These are phyloP conservation scores for Boletus sp. DNA, from an alignment of 768 basidiomycete species.

Conservation along the genomic window DNA sequence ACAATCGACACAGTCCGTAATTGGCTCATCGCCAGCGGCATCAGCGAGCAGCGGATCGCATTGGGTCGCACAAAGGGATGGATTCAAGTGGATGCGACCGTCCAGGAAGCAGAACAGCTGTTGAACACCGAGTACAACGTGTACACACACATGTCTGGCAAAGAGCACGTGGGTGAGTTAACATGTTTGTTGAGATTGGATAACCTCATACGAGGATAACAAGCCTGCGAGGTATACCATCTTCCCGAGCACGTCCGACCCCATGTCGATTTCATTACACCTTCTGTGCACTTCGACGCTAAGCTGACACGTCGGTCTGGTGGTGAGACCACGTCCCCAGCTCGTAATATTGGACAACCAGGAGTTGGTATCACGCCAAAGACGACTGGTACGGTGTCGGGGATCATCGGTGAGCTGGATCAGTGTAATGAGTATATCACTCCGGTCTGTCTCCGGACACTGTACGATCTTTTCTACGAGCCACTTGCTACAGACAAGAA, in stretches of 20 bases:
- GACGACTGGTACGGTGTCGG: slow-evolving; percentile 10
- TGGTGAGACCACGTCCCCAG: not conserved
- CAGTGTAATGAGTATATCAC: slow-evolving; percentile 30
- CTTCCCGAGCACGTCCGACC: not conserved
- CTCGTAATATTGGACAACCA: not conserved
- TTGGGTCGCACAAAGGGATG: slow-evolving; percentile 20
- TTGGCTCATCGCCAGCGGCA: slow-evolving; percentile 29
- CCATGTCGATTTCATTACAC: not conserved
- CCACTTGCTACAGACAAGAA: slow-evolving; percentile 28
- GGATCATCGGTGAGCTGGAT: slow-evolving; percentile 10
- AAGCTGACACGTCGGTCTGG: not conserved
- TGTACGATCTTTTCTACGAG: slow-evolving; percentile 26
- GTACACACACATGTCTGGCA: slow-evolving; percentile 26
- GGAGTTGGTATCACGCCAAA: slow-evolving; percentile 9
- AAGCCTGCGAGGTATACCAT: not conserved
- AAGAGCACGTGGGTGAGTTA: slow-evolving; percentile 23
- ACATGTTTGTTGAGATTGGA: not conserved
- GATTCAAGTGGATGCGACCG: slow-evolving; percentile 27
- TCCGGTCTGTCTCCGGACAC: slow-evolving; percentile 26
- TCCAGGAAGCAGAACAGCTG: slow-evolving; percentile 32
- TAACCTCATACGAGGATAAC: not conserved
- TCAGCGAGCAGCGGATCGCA: slow-evolving; percentile 19
- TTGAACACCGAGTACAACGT: slow-evolving; percentile 34
- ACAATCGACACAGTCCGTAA: slow-evolving; percentile 20
- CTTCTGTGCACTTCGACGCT: not conserved